Percentiles rank a stretch among this genome's conserved stretches.
phyloP scores from a whole-genome alignment of 2,329 filamentous ascomycete species.

The Myriangium duriaei region DNA sequence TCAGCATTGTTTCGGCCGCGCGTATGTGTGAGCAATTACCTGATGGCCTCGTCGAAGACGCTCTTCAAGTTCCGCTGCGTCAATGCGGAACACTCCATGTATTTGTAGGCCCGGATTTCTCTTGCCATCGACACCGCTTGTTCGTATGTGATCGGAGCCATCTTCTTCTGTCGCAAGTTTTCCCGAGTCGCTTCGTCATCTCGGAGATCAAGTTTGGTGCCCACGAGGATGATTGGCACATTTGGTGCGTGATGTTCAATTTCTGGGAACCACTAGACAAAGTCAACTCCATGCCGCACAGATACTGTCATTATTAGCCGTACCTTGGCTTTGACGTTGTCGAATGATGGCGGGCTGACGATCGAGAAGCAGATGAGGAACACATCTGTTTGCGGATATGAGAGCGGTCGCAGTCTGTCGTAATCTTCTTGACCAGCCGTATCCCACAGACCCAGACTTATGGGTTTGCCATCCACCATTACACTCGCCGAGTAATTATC shows the following conservation, averaged over 20 bases:
- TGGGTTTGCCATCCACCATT: conserved; percentile 96
- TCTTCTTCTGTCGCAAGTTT: conserved; percentile 76
- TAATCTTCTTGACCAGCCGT: conserved; percentile 98
- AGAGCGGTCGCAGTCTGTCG: conserved; percentile 84
- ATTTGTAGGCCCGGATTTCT: conserved; percentile 93
- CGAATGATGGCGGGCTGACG: conserved; percentile 92
- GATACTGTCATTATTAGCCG: conserved; percentile 14
- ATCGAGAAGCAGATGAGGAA: conserved; percentile 98
- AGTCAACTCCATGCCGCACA: background rate
- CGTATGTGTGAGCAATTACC: conserved; percentile 46
- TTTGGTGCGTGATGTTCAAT: conserved; percentile 93
- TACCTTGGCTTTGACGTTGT: conserved; percentile 98
- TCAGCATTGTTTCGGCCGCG: background rate
- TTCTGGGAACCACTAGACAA: conserved; percentile 81
- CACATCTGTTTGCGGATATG: conserved; percentile 96
- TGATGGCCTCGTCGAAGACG: conserved; percentile 96
- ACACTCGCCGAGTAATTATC: conserved; percentile 99
- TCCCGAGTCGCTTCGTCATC: conserved; percentile 77
- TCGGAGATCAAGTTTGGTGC: conserved; percentile 90
- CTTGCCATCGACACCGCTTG: conserved; percentile 80
- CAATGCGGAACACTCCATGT: conserved; percentile 92
- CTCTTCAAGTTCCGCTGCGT: conserved; percentile 97
- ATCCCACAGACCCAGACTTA: conserved; percentile 95
- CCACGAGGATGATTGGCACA: conserved; percentile 92
- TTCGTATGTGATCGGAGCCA: conserved; percentile 94